Evolutionary conservation across 805 yeast species (phyloP).

Genomic region (Candida jianshihensis): DNA sequence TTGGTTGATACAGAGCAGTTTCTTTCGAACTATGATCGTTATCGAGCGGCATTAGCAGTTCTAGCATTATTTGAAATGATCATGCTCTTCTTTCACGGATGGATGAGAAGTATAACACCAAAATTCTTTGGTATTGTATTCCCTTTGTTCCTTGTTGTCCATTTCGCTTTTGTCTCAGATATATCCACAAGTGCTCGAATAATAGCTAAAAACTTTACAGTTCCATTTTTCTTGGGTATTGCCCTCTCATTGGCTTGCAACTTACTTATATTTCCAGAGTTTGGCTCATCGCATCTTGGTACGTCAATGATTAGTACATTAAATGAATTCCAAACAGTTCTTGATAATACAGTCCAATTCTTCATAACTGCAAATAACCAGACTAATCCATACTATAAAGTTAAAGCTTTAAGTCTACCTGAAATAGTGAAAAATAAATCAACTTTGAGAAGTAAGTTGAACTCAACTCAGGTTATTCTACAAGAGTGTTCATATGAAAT

Average conservation of each 20-base stretch:
- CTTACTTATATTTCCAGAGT: conserved; percentile 40
- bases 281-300: conserved; percentile 44
- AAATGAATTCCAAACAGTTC: conserved; percentile 32
- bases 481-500: conserved; percentile 43
- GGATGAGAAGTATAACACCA: conserved; percentile 41
- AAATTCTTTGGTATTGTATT: conserved; percentile 40
- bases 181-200: conserved; percentile 24
- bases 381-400: conserved; percentile 9
- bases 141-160: conserved; percentile 42
- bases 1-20: conserved; percentile 27
- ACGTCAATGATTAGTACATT: conserved; percentile 32
- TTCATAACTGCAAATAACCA: conserved; percentile 25
- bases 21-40: conserved; percentile 23
- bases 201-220: conserved; percentile 30
- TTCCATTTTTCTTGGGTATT: conserved; percentile 41
- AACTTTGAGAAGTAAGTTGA: conserved; percentile 26
- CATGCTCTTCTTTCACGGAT: conserved; percentile 43
- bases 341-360: conserved; percentile 32
- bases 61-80: conserved; percentile 37
- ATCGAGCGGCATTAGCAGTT: conserved; percentile 34
- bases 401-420: conserved; percentile 24
- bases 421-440: conserved; percentile 28
- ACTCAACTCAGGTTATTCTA: conserved; percentile 30
- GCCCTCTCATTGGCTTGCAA: conserved; percentile 38
- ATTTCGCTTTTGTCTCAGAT: conserved; percentile 38